phyloP scores from a whole-genome alignment of 768 basidiomycete genomes.

The Psilocybe azurescens region DNA sequence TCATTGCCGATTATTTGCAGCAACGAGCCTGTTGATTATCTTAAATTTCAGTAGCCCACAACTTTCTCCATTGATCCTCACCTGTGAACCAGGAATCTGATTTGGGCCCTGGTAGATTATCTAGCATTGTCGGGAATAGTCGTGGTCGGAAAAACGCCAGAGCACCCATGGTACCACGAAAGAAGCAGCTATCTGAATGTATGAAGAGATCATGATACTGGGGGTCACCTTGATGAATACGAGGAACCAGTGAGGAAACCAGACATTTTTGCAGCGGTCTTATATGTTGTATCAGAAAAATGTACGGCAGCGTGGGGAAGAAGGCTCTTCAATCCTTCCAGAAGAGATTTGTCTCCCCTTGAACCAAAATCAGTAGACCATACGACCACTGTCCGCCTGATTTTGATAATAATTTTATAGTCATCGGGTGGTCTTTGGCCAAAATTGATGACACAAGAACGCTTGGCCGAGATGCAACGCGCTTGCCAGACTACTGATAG shows the following conservation, averaged over 20 bases:
- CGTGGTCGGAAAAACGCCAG: constrained; percentile 3
- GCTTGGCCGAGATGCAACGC: not conserved
- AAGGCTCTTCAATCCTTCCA: not conserved
- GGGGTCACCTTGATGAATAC: not conserved
- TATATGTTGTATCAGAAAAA: not conserved
- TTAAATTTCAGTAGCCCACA: not conserved
- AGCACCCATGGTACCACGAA: constrained; percentile 1
- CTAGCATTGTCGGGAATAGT: constrained; percentile 1
- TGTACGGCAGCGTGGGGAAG: not conserved
- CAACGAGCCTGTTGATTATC: constrained; percentile 4
- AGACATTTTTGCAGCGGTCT: not conserved
- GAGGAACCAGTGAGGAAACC: not conserved
- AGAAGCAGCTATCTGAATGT: not conserved
- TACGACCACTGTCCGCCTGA: not conserved
- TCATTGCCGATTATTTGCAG: constrained; percentile 1
- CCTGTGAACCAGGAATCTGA: constrained; percentile 8
- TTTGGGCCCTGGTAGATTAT: constrained; percentile 8
- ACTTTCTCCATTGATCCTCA: not conserved
- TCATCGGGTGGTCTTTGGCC: not conserved
- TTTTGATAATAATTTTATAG: not conserved
- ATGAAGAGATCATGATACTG: not conserved
- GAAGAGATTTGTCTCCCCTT: not conserved
- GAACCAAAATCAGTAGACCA: not conserved
- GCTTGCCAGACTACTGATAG: not conserved
- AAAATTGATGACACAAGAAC: not conserved